Conservation (phyloP, 345 rosid genomes). For the Melaleuca quinquenervia region DNA sequence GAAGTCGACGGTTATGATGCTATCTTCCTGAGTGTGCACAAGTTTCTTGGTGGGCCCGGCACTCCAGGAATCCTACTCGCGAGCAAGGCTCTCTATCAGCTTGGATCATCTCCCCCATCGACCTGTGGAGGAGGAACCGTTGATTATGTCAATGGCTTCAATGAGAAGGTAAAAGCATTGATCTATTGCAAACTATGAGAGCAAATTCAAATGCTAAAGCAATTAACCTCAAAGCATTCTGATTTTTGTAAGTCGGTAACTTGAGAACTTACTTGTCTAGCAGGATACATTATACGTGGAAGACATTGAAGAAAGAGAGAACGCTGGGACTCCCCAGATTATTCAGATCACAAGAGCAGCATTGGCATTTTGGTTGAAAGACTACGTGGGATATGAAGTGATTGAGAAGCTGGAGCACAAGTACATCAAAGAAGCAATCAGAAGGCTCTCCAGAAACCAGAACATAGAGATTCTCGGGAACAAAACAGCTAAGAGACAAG, state of each 20-base stretch:
- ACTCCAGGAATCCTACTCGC: constrained; percentile 42
- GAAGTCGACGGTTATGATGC: constrained; percentile 50
- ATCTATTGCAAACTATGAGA: not conserved
- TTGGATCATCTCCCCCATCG: constrained; percentile 36
- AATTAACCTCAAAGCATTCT: not conserved
- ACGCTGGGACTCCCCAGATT: constrained; percentile 53
- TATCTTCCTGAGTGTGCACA: constrained; percentile 41
- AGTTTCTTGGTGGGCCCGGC: constrained; percentile 55
- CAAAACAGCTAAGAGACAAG: constrained; percentile 16
- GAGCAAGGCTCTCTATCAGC: constrained; percentile 31
- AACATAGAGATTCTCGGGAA: constrained; percentile 38
- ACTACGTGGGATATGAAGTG: constrained; percentile 19
- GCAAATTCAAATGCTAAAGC: not conserved
- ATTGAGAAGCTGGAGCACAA: constrained; percentile 21
- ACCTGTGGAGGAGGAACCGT: constrained; percentile 65
- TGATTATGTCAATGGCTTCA: constrained; percentile 36
- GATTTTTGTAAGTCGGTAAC: not conserved
- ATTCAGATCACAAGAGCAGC: constrained; percentile 45
- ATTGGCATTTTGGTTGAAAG: constrained; percentile 49
- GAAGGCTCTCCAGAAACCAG: constrained; percentile 27
- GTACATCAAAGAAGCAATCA: constrained; percentile 23
- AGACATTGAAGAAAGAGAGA: constrained; percentile 47
- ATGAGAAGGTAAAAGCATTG: constrained; percentile 26
- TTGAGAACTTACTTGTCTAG: not conserved
- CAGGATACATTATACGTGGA: constrained; percentile 43